Conservation (phyloP, 1,139 yeast species). For the Candida sp. region DNA sequence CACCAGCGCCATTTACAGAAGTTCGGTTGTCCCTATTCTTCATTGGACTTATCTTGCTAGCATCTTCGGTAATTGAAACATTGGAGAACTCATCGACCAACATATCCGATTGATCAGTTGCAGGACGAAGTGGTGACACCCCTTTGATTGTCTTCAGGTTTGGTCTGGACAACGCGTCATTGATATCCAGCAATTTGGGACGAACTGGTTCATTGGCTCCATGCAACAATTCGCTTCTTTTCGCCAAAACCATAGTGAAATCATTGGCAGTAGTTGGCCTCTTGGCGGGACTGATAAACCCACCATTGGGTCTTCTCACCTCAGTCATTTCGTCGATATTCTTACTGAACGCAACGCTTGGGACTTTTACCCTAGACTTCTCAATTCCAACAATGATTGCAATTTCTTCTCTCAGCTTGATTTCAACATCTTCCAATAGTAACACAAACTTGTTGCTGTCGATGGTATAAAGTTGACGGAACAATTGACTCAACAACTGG, state of each 20-base stretch:
- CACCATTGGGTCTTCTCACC: conserved; percentile 21
- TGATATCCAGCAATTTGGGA: not conserved
- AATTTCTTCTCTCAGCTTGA: conserved; percentile 34
- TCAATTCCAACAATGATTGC: conserved; percentile 38
- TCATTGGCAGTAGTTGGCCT: conserved; percentile 25
- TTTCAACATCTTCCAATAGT: conserved; percentile 29
- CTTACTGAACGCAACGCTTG: conserved; percentile 17
- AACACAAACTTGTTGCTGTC: conserved; percentile 31
- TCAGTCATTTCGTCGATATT: conserved; percentile 31
- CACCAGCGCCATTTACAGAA: not conserved
- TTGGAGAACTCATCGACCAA: conserved; percentile 43
- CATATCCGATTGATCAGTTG: conserved; percentile 5
- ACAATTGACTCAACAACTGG: conserved; percentile 25
- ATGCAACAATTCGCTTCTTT: conserved; percentile 5
- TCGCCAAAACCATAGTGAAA: conserved; percentile 43
- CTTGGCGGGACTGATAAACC: conserved; percentile 33
- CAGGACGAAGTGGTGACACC: not conserved
- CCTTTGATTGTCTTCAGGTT: not conserved
- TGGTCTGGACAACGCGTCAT: not conserved
- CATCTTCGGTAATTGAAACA: conserved; percentile 28
- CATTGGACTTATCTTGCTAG: conserved; percentile 7
- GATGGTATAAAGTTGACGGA: conserved; percentile 33
- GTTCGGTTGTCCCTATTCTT: not conserved
- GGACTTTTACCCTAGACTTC: conserved; percentile 17
- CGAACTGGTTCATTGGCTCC: not conserved